Conservation (phyloP, 352 stramenopile species). For the Phytopythium mirpurense region DNA sequence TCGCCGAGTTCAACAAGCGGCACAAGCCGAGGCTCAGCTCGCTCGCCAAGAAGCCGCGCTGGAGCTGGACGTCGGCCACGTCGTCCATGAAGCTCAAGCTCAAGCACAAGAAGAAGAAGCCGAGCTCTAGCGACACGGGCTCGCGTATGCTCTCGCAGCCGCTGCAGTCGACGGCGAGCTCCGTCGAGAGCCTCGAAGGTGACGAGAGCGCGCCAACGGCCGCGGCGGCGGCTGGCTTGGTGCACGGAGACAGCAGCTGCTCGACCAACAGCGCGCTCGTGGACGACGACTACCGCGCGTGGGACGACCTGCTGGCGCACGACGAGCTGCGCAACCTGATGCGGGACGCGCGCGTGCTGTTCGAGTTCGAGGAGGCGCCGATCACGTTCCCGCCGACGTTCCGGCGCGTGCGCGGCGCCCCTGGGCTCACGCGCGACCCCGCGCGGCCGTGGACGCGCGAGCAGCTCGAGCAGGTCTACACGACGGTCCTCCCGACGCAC, state of each 20-base stretch:
- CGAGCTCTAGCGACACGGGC: constrained; percentile 23
- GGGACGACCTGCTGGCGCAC: constrained; percentile 62
- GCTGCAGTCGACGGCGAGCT: constrained; percentile 5
- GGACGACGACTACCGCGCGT: constrained; percentile 35
- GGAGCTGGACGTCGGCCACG: constrained; percentile 17
- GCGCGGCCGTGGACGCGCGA: constrained; percentile 7
- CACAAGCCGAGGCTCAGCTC: not conserved
- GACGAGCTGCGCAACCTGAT: constrained; percentile 70
- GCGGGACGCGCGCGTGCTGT: constrained; percentile 51
- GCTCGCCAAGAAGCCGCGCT: constrained; percentile 8
- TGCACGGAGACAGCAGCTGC: constrained; percentile 7
- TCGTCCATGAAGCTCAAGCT: constrained; percentile 5
- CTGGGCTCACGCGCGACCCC: constrained; percentile 13
- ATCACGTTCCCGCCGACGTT: constrained; percentile 80
- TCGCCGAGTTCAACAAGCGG: not conserved
- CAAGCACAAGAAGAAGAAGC: not conserved
- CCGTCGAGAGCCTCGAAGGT: constrained; percentile 1
- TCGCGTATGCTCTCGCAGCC: constrained; percentile 22
- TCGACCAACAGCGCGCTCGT: constrained; percentile 33
- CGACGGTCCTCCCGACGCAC: constrained; percentile 44
- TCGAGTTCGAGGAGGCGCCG: constrained; percentile 66
- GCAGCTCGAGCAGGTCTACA: constrained; percentile 48
- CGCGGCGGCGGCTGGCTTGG: not conserved
- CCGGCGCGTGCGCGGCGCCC: constrained; percentile 44
- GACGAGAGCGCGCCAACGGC: constrained; percentile 6